Evolutionary conservation across 352 stramenopile species (phyloP), one percentile per base, ranked within the genome.

Genomic region (Pythium myriotylum): DNA sequence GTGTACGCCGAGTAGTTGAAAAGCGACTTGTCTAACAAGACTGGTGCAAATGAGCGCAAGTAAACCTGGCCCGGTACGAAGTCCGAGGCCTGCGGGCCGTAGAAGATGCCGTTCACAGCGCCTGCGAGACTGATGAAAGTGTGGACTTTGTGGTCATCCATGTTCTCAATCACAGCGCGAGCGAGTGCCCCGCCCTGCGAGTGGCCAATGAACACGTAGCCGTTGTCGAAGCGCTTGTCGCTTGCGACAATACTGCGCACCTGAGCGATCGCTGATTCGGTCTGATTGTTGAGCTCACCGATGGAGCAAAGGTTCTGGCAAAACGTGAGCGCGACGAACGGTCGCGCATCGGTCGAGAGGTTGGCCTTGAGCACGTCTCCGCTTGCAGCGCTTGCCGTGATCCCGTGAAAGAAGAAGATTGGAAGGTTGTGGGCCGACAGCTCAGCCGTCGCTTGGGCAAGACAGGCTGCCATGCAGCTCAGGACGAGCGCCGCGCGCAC

Each of bases 141-240:
- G 47, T 72, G 59, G 26, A 82, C 72, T 62, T 43, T 73, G 65
- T 83, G 76, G 54, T 83, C 73, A 41, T 83, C 66, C 73, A n/a
- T n/a, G n/a, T n/a, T n/a, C n/a, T n/a, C n/a, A n/a, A n/a, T n/a
- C n/a, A n/a, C n/a, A n/a, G n/a, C 62, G 20, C 74, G 76, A 0
- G 70, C 70, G 16, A 84, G 40, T 2, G 64, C 54, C 0, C 70
- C 77, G 1, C 74, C 77, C 4, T 81, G 74, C 4, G 74, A 86
- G 45, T 86, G 73, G 2, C 61, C 73, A 17, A 86, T 65, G 24
- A 86, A 83, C 32, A 78, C 35, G 50, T 86, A 86, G 22, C 77
- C 77, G 5, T 73, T 56, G 50, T 65, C 55, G 50, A 81, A 81
- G 8, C 62, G 59, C 26, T 57, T 67, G 55, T 76, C 61, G 20